Conservation (phyloP, 768 basidiomycete genomes). For the Phanerochaete sordida region DNA sequence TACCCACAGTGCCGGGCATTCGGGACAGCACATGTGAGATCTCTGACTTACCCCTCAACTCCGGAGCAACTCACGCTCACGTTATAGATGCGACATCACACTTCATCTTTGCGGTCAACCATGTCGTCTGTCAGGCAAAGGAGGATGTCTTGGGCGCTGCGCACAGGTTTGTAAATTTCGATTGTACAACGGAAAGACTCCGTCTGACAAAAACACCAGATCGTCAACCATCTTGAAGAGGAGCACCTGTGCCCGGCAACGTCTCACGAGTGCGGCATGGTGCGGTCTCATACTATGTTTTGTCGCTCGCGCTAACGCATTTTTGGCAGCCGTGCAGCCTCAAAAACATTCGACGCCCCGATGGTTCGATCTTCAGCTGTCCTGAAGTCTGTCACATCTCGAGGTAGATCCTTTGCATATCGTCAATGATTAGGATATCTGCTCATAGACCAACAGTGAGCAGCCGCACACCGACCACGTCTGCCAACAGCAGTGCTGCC, state of each 20-base stretch:
- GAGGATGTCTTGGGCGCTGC: conserved; percentile 51
- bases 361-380: conserved; percentile 38
- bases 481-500: conserved; percentile 52
- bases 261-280: conserved; percentile 55
- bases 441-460: conserved; percentile 32
- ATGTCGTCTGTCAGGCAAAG: conserved; percentile 42
- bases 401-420: conserved; percentile 27
- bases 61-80: neutral
- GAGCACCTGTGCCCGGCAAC: conserved; percentile 53
- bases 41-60: neutral
- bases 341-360: conserved; percentile 24
- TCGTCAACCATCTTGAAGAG: conserved; percentile 42
- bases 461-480: conserved; percentile 41
- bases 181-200: no score
- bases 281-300: conserved; percentile 16
- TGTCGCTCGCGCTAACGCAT: neutral
- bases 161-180: no score
- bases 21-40: conserved; percentile 51
- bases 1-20: conserved; percentile 52
- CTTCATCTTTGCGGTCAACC: conserved; percentile 51
- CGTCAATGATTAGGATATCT: neutral
- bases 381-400: conserved; percentile 37
- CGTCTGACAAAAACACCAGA: conserved; percentile 31
- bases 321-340: conserved; percentile 40
- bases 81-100: conserved; percentile 46